Conservation (phyloP, 768 basidiomycete species). For the Pluteus cervinus region DNA sequence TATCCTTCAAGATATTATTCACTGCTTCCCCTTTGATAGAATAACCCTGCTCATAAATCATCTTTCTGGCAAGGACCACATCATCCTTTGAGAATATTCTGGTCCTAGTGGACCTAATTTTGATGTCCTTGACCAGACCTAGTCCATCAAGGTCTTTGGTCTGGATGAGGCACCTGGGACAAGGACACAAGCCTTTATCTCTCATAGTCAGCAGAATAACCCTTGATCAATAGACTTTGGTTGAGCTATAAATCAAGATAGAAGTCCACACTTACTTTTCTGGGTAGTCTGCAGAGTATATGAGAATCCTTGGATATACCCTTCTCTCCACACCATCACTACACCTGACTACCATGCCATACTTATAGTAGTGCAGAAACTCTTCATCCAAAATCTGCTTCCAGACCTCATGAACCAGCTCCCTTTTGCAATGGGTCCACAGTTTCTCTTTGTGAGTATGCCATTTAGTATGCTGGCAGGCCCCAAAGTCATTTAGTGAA, state of each 20-base stretch:
- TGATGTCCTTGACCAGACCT: conserved; percentile 15
- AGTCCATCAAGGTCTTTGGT: conserved; percentile 19
- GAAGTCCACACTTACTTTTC: conserved; percentile 25
- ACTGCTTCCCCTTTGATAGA: conserved; percentile 8
- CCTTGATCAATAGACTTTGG: conserved; percentile 9
- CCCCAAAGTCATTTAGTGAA: conserved; percentile 14
- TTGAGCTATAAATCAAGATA: not conserved
- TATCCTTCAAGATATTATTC: conserved; percentile 10
- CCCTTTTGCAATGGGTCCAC: conserved; percentile 22
- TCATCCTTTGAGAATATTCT: conserved; percentile 9
- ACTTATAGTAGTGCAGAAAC: conserved; percentile 23
- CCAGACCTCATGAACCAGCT: conserved; percentile 29
- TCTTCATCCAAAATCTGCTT: conserved; percentile 23
- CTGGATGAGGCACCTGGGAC: conserved; percentile 24
- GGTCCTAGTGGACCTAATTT: conserved; percentile 7
- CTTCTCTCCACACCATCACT: conserved; percentile 21
- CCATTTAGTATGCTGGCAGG: too few relatives aligned
- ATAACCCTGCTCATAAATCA: conserved; percentile 7
- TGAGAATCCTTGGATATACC: conserved; percentile 27
- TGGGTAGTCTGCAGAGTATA: conserved; percentile 32
- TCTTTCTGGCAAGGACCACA: conserved; percentile 10
- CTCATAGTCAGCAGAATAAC: conserved; percentile 23
- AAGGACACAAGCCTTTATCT: conserved; percentile 28
- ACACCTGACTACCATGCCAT: conserved; percentile 25
- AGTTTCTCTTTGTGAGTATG: too few relatives aligned